Evolutionary conservation across 257 asterid species (phyloP).

Genomic region (Solanum rostratum): DNA sequence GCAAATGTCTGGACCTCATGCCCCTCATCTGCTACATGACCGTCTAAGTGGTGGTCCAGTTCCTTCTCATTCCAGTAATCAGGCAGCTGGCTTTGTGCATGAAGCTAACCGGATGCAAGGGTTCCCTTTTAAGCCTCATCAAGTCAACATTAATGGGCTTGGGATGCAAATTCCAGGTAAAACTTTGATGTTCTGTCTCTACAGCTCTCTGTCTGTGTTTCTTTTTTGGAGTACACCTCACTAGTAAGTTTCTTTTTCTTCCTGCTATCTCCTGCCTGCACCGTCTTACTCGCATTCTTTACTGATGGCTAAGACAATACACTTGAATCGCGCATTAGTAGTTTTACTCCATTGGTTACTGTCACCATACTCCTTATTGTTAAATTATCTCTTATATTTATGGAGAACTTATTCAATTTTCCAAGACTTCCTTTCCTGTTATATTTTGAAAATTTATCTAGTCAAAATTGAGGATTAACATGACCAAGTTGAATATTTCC

Average conservation of each 20-base stretch:
- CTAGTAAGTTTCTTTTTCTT: background rate
- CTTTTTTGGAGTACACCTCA: background rate
- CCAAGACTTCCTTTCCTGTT: background rate
- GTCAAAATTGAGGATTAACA: background rate
- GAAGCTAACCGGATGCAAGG: conserved; percentile 52
- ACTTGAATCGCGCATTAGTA: background rate
- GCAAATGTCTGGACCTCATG: conserved; percentile 50
- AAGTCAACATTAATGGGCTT: conserved; percentile 30
- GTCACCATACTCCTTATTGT: background rate
- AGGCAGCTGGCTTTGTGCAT: conserved; percentile 36
- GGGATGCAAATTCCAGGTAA: conserved; percentile 65
- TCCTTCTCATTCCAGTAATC: conserved; percentile 38
- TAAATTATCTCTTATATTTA: background rate
- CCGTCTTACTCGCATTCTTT: background rate
- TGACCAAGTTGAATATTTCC: background rate
- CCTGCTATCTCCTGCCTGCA: background rate
- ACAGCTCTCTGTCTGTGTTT: background rate
- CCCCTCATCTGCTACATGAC: conserved; percentile 32
- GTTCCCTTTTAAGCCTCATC: conserved; percentile 41
- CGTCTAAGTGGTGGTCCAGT: conserved; percentile 37
- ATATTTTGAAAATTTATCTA: background rate
- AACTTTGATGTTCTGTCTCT: background rate
- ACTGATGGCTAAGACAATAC: background rate
- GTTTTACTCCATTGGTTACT: background rate
- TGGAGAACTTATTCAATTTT: background rate